Percentiles rank a stretch among this genome's conserved stretches.
phyloP scores from a whole-genome alignment of 2,329 filamentous ascomycete species.

The Apiospora arundinis region DNA sequence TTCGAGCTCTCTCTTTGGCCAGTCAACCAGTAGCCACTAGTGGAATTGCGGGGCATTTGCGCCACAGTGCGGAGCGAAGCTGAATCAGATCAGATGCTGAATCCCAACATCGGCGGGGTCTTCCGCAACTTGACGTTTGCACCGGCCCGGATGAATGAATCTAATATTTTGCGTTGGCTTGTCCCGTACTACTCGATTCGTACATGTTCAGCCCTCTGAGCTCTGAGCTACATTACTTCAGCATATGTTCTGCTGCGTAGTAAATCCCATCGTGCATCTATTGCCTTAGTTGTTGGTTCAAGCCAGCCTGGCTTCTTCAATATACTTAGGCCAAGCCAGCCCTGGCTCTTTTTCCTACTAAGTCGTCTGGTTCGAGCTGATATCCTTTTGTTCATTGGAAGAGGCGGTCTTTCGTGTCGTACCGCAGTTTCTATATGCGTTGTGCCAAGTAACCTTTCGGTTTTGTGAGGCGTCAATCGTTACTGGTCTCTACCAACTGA shows the following conservation, averaged over 20 bases:
- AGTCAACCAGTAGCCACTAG: too few relatives aligned
- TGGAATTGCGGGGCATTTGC: neutral
- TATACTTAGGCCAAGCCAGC: neutral
- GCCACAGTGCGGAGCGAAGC: slow-evolving; percentile 12
- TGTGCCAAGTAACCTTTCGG: neutral
- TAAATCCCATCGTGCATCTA: neutral
- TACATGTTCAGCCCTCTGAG: neutral
- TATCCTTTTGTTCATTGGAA: neutral
- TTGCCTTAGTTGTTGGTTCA: neutral
- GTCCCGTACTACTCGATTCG: neutral
- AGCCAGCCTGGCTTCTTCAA: neutral
- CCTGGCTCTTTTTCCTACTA: too few relatives aligned
- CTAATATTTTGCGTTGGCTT: neutral
- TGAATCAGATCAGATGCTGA: slow-evolving; percentile 15
- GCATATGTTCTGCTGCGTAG: slow-evolving; percentile 1
- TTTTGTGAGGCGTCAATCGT: slow-evolving; percentile 1
- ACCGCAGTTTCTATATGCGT: neutral
- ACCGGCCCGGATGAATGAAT: slow-evolving; percentile 16
- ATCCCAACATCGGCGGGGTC: neutral
- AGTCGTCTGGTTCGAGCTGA: neutral
- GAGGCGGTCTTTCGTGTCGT: neutral
- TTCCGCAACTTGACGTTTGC: slow-evolving; percentile 8
- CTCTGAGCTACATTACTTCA: too few relatives aligned
- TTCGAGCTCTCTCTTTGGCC: too few relatives aligned
- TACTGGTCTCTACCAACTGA: neutral